Percentiles rank a stretch among this genome's conserved stretches.
phyloP scores from a whole-genome alignment of 306 rosid genomes.

The Prunus davidiana region DNA sequence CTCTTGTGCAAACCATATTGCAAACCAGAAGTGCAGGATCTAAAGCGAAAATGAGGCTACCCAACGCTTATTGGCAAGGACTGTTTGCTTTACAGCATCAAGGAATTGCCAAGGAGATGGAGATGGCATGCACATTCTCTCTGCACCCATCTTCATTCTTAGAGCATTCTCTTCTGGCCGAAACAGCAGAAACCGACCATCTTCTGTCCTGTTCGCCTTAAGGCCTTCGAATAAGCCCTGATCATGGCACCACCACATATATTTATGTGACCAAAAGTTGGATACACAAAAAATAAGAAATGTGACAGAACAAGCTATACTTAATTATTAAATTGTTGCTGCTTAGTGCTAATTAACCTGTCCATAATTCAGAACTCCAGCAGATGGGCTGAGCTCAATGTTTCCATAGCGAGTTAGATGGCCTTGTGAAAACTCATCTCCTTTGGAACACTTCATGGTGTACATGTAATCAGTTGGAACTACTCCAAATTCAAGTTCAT shows the following conservation, averaged over 20 bases:
- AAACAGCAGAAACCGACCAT: constrained; percentile 47
- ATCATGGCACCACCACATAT: not conserved
- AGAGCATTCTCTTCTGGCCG: constrained; percentile 55
- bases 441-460: constrained; percentile 42
- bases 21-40: not conserved
- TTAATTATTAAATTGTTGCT: too few species aligned
- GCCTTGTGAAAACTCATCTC: constrained; percentile 42
- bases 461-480: constrained; percentile 54
- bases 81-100: constrained; percentile 53
- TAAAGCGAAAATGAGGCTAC: constrained; percentile 16
- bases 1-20: not conserved
- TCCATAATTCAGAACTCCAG: constrained; percentile 60
- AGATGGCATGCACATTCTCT: constrained; percentile 62
- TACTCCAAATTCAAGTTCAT: constrained; percentile 40
- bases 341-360: constrained; percentile 36
- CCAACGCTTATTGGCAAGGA: constrained; percentile 62
- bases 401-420: constrained; percentile 35
- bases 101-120: constrained; percentile 56
- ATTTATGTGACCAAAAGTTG: not conserved
- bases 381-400: constrained; percentile 50
- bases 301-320: not conserved
- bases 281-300: not conserved
- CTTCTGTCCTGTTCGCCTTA: constrained; percentile 56
- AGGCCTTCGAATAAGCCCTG: constrained; percentile 72
- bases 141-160: constrained; percentile 61